Evolutionary conservation across 208 protist genomes (phyloP).

Genomic region (Crithidia brevicula): DNA sequence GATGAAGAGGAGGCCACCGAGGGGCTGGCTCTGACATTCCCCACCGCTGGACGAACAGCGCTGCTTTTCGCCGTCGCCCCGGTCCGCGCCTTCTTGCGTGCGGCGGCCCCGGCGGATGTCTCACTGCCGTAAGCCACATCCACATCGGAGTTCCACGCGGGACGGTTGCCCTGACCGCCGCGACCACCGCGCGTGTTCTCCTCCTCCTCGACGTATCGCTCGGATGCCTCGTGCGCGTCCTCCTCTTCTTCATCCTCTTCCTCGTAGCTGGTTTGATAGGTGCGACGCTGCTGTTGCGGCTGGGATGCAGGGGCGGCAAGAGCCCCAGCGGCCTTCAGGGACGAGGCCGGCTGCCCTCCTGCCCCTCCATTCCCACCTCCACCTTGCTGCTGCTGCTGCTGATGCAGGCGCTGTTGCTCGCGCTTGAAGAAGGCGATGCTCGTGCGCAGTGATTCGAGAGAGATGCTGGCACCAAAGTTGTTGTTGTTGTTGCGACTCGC

Average conservation of each 20-base stretch:
- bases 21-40: not conserved
- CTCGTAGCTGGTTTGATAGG: constrained; percentile 5
- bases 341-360: constrained; percentile 5
- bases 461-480: constrained; percentile 63
- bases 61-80: constrained; percentile 7
- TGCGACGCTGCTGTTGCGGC: not conserved
- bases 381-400: constrained; percentile 26
- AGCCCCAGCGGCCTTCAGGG: not conserved
- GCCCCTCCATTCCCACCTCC: constrained; percentile 4
- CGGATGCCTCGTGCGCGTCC: constrained; percentile 11
- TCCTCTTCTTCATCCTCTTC: constrained; percentile 25
- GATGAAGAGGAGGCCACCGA: not conserved
- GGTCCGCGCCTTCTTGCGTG: constrained; percentile 34
- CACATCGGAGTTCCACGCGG: constrained; percentile 71
- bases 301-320: not conserved
- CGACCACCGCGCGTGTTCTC: constrained; percentile 4
- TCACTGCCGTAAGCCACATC: constrained; percentile 32
- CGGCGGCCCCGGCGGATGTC: constrained; percentile 7
- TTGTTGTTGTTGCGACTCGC: not conserved
- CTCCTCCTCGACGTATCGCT: constrained; percentile 15
- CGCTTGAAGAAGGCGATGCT: constrained; percentile 82
- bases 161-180: constrained; percentile 26
- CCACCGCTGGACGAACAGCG: not conserved
- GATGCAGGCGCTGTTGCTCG: constrained; percentile 50
- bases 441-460: constrained; percentile 65